Base-by-base conservation (phyloP, 208 protist genomes). In the Wallacemonas sp. region DNA sequence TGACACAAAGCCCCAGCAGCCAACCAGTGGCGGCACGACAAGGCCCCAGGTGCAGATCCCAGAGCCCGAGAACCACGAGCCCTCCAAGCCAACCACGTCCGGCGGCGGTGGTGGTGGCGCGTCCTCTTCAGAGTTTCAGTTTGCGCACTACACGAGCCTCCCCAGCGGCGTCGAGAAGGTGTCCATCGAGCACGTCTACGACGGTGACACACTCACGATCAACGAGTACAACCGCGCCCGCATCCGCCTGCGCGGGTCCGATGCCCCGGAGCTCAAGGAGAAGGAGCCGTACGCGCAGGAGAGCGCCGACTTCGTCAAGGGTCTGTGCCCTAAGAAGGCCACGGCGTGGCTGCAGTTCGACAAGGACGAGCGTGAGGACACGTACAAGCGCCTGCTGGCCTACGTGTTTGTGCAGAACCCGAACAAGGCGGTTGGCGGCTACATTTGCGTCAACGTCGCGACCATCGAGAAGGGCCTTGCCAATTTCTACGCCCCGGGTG, bases 171-270 rank as follows among this genome's bases (percentile, higher is more conserved):
- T 68, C 21, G 21, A 76, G 72, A 69, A 83, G 68, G 70, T 41
- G 0, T 81, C 71, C 1, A 43, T 88, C 29, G 47, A 82, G 17
- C 71, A 80, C 69, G 84, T 90, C 41, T 87, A 87, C 64, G 80
- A 87, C 44, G 84, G 84, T 17, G 84, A 90, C 65, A 90, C 80
- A 0, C 63, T 90, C 21, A 90, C 80, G 5, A 67, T 90, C 14
- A 46, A 48, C n/a, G 67, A 78, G 43, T 52, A 75, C 21, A 63
- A 81, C 61, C 36, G 65, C 5, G 64, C 39, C 9, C 27, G 47
- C 14, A 57, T 61, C 2, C 84, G 84, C 1, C 62, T 90, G 38
- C 69, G 82, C 17, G 80, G 84, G 54, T 75, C 86, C 52, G 77
- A 87, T 49, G 65, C 80, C 1, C 84, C 84, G 23, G 77, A 85